Conservation (phyloP, 192 early-diverging fungal species). For the Geranomyces variabilis region DNA sequence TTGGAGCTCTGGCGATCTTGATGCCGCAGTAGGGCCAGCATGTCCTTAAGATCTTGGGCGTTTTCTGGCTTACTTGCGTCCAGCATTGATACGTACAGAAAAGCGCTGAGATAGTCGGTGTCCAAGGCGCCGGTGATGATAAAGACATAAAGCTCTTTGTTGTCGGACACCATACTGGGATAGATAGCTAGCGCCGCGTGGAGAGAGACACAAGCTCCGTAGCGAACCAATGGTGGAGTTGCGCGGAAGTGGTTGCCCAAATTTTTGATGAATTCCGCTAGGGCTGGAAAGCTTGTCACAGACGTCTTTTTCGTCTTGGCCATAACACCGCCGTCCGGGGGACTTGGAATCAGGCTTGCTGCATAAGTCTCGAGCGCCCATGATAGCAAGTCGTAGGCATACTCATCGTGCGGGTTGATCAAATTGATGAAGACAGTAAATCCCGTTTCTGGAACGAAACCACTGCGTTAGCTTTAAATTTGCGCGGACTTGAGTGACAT, state of each 20-base stretch:
- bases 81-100: slow-evolving; percentile 56
- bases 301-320: slow-evolving; percentile 30
- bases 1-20: background rate
- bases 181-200: slow-evolving; percentile 46
- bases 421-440: slow-evolving; percentile 54
- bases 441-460: slow-evolving; percentile 34
- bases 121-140: slow-evolving; percentile 56
- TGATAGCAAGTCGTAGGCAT: slow-evolving; percentile 55
- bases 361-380: slow-evolving; percentile 58
- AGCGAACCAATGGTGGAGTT: slow-evolving; percentile 53
- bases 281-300: slow-evolving; percentile 31
- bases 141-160: slow-evolving; percentile 41
- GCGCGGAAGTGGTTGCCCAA: slow-evolving; percentile 59
- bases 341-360: slow-evolving; percentile 13
- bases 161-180: slow-evolving; percentile 39
- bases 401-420: slow-evolving; percentile 53
- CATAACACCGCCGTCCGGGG: slow-evolving; percentile 11
- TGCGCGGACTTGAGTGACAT: no score
- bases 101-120: slow-evolving; percentile 54
- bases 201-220: slow-evolving; percentile 54
- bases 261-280: slow-evolving; percentile 49
- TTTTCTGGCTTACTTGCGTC: slow-evolving; percentile 19
- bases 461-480: no score
- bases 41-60: slow-evolving; percentile 21
- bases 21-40: slow-evolving; percentile 29